A percentile compares a stretch with the other conserved stretches of the same genome.
phyloP scores from a whole-genome alignment of 495 filamentous ascomycete genomes.

The Penicillium riverlandense region DNA sequence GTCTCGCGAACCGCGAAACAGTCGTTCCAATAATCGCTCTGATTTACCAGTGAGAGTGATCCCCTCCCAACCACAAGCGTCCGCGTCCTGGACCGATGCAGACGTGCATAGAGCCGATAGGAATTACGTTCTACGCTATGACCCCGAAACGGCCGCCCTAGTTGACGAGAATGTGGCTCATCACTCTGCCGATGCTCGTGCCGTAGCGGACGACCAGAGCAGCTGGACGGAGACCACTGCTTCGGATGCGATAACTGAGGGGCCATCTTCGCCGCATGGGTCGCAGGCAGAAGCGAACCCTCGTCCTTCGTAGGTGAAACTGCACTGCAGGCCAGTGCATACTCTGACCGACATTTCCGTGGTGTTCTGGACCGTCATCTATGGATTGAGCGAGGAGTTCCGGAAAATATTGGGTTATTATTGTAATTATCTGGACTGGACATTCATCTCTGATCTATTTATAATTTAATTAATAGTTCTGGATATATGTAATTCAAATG shows the following conservation, averaged over 20 bases:
- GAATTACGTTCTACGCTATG: conserved; percentile 33
- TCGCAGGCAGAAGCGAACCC: background rate
- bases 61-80: conserved; percentile 27
- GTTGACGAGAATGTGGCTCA: conserved; percentile 22
- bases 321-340: background rate
- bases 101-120: conserved; percentile 21
- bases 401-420: background rate
- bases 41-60: conserved; percentile 32
- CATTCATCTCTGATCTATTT: background rate
- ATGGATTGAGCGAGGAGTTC: background rate
- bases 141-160: conserved; percentile 39
- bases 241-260: conserved; percentile 10
- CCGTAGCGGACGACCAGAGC: conserved; percentile 4
- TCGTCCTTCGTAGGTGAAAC: background rate
- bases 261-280: background rate
- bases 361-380: conserved; percentile 1
- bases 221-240: conserved; percentile 14
- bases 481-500: background rate
- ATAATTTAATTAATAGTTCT: background rate
- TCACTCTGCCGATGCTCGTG: background rate
- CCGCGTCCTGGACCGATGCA: conserved; percentile 33
- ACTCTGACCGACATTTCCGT: conserved; percentile 2
- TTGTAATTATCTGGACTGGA: background rate
- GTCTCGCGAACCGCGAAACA: background rate
- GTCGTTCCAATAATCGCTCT: background rate